A percentile compares a stretch with the other conserved stretches of the same genome.
phyloP scores from a whole-genome alignment of 2,329 filamentous ascomycete genomes.

The Cladorrhinum sp. region DNA sequence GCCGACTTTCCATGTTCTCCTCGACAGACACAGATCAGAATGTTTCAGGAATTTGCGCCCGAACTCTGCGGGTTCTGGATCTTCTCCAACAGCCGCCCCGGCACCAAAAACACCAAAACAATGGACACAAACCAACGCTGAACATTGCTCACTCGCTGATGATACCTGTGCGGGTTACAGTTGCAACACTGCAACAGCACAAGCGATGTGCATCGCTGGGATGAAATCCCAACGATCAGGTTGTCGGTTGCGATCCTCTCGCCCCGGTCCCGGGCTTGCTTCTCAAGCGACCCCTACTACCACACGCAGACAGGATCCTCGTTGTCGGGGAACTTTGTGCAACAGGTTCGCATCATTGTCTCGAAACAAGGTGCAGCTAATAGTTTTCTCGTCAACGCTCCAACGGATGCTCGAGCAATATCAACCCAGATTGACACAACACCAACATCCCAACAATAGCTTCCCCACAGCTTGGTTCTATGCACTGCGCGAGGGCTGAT shows the following conservation, averaged over 20 bases:
- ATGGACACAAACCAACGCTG: neutral
- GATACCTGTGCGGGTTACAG: constrained; percentile 3
- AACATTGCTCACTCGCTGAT: too few species aligned
- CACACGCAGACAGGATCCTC: neutral
- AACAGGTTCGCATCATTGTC: constrained; percentile 10
- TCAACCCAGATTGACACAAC: constrained; percentile 14
- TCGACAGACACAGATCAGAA: neutral
- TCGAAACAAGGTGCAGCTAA: constrained; percentile 4
- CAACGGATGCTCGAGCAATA: constrained; percentile 8
- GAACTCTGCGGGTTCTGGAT: neutral
- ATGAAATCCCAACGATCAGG: constrained; percentile 4
- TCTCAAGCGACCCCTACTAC: constrained; percentile 6
- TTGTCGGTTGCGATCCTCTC: constrained; percentile 10
- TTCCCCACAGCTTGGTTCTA: constrained; percentile 16
- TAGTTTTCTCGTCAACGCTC: constrained; percentile 1
- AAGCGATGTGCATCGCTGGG: constrained; percentile 8
- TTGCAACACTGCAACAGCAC: neutral
- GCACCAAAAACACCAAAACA: constrained; percentile 1
- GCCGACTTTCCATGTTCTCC: neutral
- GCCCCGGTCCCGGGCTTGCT: constrained; percentile 3
- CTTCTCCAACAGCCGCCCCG: constrained; percentile 1
- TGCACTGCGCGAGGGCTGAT: constrained; percentile 4
- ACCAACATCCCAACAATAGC: constrained; percentile 16
- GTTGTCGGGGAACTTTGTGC: constrained; percentile 6
- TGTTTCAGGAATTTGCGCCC: neutral